phyloP scores from a whole-genome alignment of 495 filamentous ascomycete species.

The Hypoxylon intermedium region DNA sequence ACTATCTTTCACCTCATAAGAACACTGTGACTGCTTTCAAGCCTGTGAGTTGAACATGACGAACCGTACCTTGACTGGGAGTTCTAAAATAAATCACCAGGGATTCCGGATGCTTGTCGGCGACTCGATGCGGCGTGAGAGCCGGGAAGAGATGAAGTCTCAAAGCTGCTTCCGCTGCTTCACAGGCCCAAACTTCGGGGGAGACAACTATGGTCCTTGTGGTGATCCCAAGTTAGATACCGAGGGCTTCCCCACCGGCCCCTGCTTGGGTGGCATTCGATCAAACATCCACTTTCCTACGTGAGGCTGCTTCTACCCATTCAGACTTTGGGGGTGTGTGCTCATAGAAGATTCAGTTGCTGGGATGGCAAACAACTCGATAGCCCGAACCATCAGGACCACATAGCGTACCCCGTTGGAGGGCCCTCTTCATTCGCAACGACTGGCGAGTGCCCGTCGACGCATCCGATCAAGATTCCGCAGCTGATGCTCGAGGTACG shows the following conservation, averaged over 20 bases:
- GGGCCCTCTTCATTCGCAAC: slow-evolving; percentile 44
- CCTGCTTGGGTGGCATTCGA: slow-evolving; percentile 50
- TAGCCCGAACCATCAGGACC: slow-evolving; percentile 49
- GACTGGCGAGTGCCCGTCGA: slow-evolving; percentile 51
- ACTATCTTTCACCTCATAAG: slow-evolving; percentile 53
- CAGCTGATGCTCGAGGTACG: slow-evolving; percentile 51
- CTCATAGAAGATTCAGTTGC: slow-evolving; percentile 34
- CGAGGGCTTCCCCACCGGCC: slow-evolving; percentile 42
- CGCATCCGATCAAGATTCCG: slow-evolving; percentile 52
- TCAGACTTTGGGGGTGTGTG: background rate
- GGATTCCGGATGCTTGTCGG: slow-evolving; percentile 49
- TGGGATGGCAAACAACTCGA: slow-evolving; percentile 50
- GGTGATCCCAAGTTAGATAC: slow-evolving; percentile 43
- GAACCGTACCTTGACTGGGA: no score
- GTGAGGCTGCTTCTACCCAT: slow-evolving; percentile 28
- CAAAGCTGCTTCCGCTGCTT: slow-evolving; percentile 56
- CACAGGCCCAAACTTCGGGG: slow-evolving; percentile 48
- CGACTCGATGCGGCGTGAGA: slow-evolving; percentile 41
- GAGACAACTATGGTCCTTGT: slow-evolving; percentile 48
- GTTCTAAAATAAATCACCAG: slow-evolving; percentile 24
- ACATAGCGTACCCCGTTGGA: slow-evolving; percentile 49
- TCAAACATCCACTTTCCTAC: slow-evolving; percentile 55
- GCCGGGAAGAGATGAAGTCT: slow-evolving; percentile 38
- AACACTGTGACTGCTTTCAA: slow-evolving; percentile 54
- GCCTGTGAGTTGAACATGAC: slow-evolving; percentile 39